Percentiles rank a stretch among this genome's conserved stretches.
Evolutionary conservation across 129 eudicot genomes (phyloP).

Genomic region (Escallonia herrerae): DNA sequence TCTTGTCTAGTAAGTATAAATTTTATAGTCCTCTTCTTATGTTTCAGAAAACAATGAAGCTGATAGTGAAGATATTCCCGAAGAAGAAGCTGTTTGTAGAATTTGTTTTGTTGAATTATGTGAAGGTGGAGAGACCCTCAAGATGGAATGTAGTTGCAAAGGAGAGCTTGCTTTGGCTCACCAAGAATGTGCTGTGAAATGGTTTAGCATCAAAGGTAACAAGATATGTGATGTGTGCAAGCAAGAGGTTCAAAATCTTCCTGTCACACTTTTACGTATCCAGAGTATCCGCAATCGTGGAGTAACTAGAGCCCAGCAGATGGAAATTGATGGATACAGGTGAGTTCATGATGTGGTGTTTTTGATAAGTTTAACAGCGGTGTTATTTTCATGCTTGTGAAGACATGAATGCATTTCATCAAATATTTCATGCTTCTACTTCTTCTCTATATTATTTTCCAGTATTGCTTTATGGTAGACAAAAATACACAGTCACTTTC

Average conservation of each 20-base stretch:
- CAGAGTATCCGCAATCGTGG: slow-evolving; percentile 42
- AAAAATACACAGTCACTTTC: not conserved
- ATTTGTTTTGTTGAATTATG: slow-evolving; percentile 82
- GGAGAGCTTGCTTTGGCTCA: slow-evolving; percentile 94
- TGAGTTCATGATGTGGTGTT: slow-evolving; percentile 15
- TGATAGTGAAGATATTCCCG: slow-evolving; percentile 76
- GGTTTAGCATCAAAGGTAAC: slow-evolving; percentile 96
- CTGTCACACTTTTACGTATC: slow-evolving; percentile 74
- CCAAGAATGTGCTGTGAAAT: slow-evolving; percentile 84
- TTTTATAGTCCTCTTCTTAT: not conserved
- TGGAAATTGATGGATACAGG: slow-evolving; percentile 69
- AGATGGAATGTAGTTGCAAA: slow-evolving; percentile 95
- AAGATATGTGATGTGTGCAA: slow-evolving; percentile 89
- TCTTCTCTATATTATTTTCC: no score
- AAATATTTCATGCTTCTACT: no score
- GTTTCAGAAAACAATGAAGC: slow-evolving; percentile 45
- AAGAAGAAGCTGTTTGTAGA: slow-evolving; percentile 94
- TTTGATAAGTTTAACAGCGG: not conserved
- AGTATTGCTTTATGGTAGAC: no score
- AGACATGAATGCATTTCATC: no score
- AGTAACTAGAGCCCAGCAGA: slow-evolving; percentile 21
- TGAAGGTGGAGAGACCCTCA: slow-evolving; percentile 91
- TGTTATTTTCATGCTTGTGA: no score
- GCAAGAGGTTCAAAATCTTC: slow-evolving; percentile 74
- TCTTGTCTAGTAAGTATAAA: not conserved